These are phyloP conservation scores for Penicillium brasilianum DNA, from an alignment of 2,329 filamentous ascomycete species.

Conservation along the genomic window DNA sequence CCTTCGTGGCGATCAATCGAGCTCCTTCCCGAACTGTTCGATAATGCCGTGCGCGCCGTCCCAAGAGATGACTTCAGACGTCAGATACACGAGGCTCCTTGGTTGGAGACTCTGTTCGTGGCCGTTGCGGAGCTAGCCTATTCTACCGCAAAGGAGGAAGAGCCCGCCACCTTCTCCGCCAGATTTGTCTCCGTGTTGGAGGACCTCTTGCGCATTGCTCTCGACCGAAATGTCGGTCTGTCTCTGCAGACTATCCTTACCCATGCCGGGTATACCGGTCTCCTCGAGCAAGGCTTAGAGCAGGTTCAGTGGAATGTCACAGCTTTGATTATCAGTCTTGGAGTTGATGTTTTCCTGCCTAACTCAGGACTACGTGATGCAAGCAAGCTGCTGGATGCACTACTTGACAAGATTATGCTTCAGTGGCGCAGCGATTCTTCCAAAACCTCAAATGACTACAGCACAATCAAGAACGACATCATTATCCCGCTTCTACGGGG, in stretches of 20 bases:
- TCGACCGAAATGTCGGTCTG: slow-evolving; percentile 45
- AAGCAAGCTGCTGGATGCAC: slow-evolving; percentile 40
- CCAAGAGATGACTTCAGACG: slow-evolving; percentile 50
- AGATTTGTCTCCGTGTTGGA: slow-evolving; percentile 44
- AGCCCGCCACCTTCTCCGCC: slow-evolving; percentile 30
- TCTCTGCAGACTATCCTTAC: slow-evolving; percentile 49
- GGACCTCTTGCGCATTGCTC: slow-evolving; percentile 45
- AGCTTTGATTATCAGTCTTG: slow-evolving; percentile 48
- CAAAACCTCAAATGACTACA: slow-evolving; percentile 32
- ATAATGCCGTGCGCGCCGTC: slow-evolving; percentile 53
- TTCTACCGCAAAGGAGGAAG: slow-evolving; percentile 39
- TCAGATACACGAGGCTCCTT: slow-evolving; percentile 53
- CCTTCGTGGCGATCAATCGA: slow-evolving; percentile 38
- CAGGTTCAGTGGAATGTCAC: slow-evolving; percentile 49
- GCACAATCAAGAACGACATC: slow-evolving; percentile 44
- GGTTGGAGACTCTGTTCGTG: slow-evolving; percentile 57
- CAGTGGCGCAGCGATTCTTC: slow-evolving; percentile 35
- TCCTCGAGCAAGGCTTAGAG: slow-evolving; percentile 40
- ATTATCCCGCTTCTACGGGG: slow-evolving; percentile 48
- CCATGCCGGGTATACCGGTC: slow-evolving; percentile 48
- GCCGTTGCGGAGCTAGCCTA: slow-evolving; percentile 48
- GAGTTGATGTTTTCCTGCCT: slow-evolving; percentile 50
- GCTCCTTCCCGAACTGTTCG: slow-evolving; percentile 50
- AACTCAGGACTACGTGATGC: slow-evolving; percentile 49
- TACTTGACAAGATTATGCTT: slow-evolving; percentile 43